A percentile compares a stretch with the other conserved stretches of the same genome.
Conservation (phyloP, 176 grass and related monocot species). For the Lolium multiflorum region DNA sequence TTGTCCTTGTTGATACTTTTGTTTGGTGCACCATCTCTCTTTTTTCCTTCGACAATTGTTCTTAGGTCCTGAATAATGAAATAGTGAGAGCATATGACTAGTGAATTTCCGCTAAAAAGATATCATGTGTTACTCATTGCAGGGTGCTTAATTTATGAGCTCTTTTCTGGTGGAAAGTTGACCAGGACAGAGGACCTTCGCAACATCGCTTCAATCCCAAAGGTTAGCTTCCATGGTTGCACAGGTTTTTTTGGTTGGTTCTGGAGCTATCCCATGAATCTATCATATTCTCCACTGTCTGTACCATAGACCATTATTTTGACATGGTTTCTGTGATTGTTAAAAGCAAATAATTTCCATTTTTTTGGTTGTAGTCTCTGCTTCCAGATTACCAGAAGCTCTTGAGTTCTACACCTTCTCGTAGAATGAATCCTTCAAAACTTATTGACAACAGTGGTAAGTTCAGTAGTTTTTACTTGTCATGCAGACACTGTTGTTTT, state of each 20-base stretch:
- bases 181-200: conserved; percentile 96
- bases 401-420: conserved; percentile 84
- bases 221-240: conserved; percentile 55
- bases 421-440: conserved; percentile 98
- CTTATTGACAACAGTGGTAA: conserved; percentile 97
- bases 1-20: conserved; percentile 23
- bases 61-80: conserved; percentile 39
- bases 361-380: conserved; percentile 68
- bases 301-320: background rate
- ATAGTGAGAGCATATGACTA: conserved; percentile 29
- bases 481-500: conserved; percentile 12
- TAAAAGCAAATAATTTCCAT: conserved; percentile 20
- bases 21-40: background rate
- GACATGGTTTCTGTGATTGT: background rate
- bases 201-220: conserved; percentile 89
- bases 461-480: conserved; percentile 37
- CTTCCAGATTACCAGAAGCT: conserved; percentile 99
- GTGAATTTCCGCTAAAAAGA: background rate
- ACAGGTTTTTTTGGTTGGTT: conserved; percentile 38
- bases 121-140: conserved; percentile 26
- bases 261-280: conserved; percentile 11
- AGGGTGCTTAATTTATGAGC: conserved; percentile 99
- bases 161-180: conserved; percentile 88
- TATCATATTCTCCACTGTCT: background rate
- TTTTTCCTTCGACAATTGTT: conserved; percentile 7